phyloP scores from a whole-genome alignment of 1,139 yeast genomes.

The Pichia terricola region DNA sequence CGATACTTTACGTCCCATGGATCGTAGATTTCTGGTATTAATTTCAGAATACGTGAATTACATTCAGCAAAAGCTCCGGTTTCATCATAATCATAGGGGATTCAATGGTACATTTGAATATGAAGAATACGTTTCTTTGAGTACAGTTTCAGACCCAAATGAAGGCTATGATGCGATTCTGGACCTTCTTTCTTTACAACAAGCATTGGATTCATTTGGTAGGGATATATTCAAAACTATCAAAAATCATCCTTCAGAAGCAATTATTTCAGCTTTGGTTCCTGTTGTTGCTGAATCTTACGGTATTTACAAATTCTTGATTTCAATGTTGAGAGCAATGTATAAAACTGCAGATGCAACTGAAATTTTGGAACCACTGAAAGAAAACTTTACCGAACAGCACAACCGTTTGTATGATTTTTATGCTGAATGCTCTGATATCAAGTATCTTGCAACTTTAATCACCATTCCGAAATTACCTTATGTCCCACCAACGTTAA shows the following conservation, averaged over 20 bases:
- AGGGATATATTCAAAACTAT: slow-evolving; percentile 62
- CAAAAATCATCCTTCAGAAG: slow-evolving; percentile 42
- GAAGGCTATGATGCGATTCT: slow-evolving; percentile 89
- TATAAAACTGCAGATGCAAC: slow-evolving; percentile 54
- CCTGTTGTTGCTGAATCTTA: slow-evolving; percentile 91
- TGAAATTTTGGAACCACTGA: slow-evolving; percentile 69
- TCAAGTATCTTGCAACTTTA: slow-evolving; percentile 73
- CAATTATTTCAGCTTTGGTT: slow-evolving; percentile 79
- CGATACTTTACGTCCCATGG: slow-evolving; percentile 29
- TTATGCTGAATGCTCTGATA: slow-evolving; percentile 82
- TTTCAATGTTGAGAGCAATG: slow-evolving; percentile 88
- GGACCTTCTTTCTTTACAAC: slow-evolving; percentile 82
- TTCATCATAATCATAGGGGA: slow-evolving; percentile 73
- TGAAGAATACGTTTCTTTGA: slow-evolving; percentile 83
- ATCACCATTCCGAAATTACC: slow-evolving; percentile 82
- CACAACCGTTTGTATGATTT: slow-evolving; percentile 74
- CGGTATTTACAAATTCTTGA: slow-evolving; percentile 83
- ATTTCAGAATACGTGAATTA: slow-evolving; percentile 71
- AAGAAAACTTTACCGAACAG: slow-evolving; percentile 68
- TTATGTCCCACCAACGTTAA: slow-evolving; percentile 56
- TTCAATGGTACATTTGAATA: slow-evolving; percentile 95
- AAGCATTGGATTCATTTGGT: slow-evolving; percentile 72
- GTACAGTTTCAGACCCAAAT: slow-evolving; percentile 86
- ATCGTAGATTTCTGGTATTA: slow-evolving; percentile 54
- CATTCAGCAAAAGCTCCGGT: slow-evolving; percentile 57